Base-by-base conservation (phyloP, 2,329 filamentous ascomycete genomes). In the Sporothrix luriei region DNA sequence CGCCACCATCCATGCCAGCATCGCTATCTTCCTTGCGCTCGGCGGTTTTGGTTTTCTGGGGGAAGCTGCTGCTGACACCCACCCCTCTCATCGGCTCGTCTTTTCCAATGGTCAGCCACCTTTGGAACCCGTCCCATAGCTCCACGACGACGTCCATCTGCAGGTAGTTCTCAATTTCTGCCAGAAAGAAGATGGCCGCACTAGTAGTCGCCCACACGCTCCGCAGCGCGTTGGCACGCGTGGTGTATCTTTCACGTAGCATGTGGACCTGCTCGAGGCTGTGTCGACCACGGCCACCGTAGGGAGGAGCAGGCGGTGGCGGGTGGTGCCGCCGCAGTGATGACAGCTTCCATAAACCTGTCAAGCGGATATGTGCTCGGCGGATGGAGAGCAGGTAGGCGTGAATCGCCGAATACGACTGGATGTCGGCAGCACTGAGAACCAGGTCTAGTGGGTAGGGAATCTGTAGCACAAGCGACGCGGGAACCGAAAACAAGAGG, bases 191-290 rank as follows among this genome's bases (percentile, higher is more conserved):
- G 4, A 97, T 87, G 1, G 92, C 90, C 2, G 93, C 91, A 76
- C 91, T 93, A 74, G 91, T 90, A 0, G 92, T 96, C 0, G 93
- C 94, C 95, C 95, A 99, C 0, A 94, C 87, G 72, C 89, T 90
- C 19, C 95, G 88, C 84, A 97, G 91, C 0, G 87, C 85, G 46
- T 84, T 83, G 4, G 86, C 84, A 21, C 94, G 85, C 19, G 81
- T 77, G 33, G 87, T 87, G 73, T 89, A 87, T 66, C 91, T 86
- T 74, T 86, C 81, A 38, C 93, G 86, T 13, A 91, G 84, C 26
- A 86, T 81, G 33, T 81, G 82, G 19, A 92, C 84, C 9, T 73
- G 68, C 19, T 71, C 68, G 54, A 54, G 38, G n/a, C 66, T 51
- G 24, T 57, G 52, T 71, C 87, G 85, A 21, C 84, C 83, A 70